Evolutionary conservation across 192 early-diverging fungal genomes (phyloP), one percentile per base, ranked within the genome.

Genomic region (Backusella mclennaniae): DNA sequence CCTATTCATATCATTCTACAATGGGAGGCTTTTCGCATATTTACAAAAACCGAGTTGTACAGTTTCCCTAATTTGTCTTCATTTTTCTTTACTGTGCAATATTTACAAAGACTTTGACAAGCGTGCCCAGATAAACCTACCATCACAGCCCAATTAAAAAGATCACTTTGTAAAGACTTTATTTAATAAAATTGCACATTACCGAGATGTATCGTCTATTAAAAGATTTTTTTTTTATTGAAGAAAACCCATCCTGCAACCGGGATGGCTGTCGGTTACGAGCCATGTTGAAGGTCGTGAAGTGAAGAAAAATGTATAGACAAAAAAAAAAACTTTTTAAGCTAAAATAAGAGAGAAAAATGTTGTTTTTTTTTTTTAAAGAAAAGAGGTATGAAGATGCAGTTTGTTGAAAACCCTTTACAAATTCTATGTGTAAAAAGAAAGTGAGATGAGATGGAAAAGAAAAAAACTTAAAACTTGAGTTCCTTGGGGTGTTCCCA

Each of bases 401-500:
- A 75, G 74, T 75, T 75, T 75, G 74, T 75, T 75, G 74, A 75
- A 75, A 75, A 75, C 74, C 7, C 29, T 72, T 29, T 44, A 72
- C n/a, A 44, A 72, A 23, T 15, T 70, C 21, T 70, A 38, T 14
- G n/a, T 49, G 19, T 49, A 49, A 49, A 49, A 49, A 49, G 46
- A 49, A 17, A 5, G 42, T n/a, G 35, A n/a, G 49, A 52, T 33
- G 33, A 53, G 35, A 63, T n/a, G 53, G 26, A 35, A 31, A 31
- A 67, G 35, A 9, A 36, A 35, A 38, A 36, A 68, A 39, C 36
- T 83, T 87, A 90, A 83, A 90, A 85, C 84, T 88, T 91, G 76
- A 93, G 88, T n/a, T 76, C 76, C 92, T 95, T 95, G 83, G 94
- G 93, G 84, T 96, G 87, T 86, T 97, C 96, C 96, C 96, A 97